Evolutionary conservation across 352 stramenopile genomes (phyloP).

Genomic region (Phytophthora europaea): DNA sequence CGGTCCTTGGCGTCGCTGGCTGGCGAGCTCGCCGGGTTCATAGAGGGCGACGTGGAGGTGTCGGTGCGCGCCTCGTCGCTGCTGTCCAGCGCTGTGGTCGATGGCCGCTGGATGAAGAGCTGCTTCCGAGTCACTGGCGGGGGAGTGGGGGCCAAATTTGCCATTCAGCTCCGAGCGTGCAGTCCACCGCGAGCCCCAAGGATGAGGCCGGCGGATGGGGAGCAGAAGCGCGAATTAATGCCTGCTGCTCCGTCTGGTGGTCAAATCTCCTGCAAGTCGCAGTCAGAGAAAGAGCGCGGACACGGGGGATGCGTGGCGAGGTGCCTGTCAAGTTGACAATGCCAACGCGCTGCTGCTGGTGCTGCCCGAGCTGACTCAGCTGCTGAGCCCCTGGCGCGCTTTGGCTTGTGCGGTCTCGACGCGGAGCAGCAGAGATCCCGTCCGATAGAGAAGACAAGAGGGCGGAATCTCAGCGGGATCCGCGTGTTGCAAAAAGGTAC

Average conservation of each 20-base stretch:
- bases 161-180: conserved; percentile 40
- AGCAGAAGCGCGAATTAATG: conserved; percentile 35
- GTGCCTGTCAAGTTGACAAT: conserved; percentile 15
- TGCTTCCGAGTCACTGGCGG: conserved; percentile 27
- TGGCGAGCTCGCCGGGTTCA: conserved; percentile 37
- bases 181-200: conserved; percentile 13
- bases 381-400: conserved; percentile 11
- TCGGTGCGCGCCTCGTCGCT: conserved; percentile 53
- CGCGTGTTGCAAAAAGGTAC: conserved; percentile 33
- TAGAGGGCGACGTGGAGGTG: conserved; percentile 42
- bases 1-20: conserved; percentile 26
- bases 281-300: conserved; percentile 26
- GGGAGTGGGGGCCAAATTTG: conserved; percentile 35
- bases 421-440: conserved; percentile 13
- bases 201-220: conserved; percentile 37
- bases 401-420: conserved; percentile 18
- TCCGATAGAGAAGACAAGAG: conserved; percentile 26
- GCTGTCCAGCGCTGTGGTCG: conserved; percentile 36
- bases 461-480: conserved; percentile 27
- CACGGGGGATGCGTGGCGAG: not conserved
- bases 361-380: not conserved
- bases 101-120: conserved; percentile 32
- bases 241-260: conserved; percentile 23
- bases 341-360: not conserved
- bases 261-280: conserved; percentile 33